Evolutionary conservation across 228 moss, liverwort and hornwort genomes (phyloP), one percentile per base, ranked within the genome.

Genomic region (Sphagnum fallax): DNA sequence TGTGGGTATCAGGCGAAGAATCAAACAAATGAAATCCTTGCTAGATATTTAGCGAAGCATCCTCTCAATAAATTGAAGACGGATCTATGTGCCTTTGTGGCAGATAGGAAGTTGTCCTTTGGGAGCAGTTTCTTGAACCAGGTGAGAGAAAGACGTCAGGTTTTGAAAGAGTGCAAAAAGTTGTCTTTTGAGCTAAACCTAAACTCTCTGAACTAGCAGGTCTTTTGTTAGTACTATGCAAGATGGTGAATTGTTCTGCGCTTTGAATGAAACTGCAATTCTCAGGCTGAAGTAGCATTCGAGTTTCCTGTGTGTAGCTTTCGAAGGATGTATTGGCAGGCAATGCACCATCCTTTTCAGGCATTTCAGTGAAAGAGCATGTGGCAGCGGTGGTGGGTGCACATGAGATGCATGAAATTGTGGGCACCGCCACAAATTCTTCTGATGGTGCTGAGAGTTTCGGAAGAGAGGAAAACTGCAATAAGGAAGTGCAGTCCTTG

Each of bases 1-100:
- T 55, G 55, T 12, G 12, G 55, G 32, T 32, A 32, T 16, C 67
- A 67, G 67, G 52, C 67, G 52, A 67, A 55, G 52, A 55, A 67
- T 53, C 67, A 67, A 13, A 67, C 10, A 53, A 53, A 67, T 16
- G 67, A 52, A 47, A 67, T 15, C 6, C 52, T 53, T 51, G 14
- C n/a, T 9, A 67, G 55, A 47, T 53, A 52, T 16, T 53, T 55
- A 15, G 14, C 53, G 8, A 67, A 67, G 52, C 55, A 67, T 67
- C 67, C 67, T 50, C 67, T 52, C 13, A 16, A 67, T 16, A 47
- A n/a, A 51, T 47, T 67, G 16, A 15, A 67, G 7, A 52, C 32
- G 47, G 67, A 67, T 11, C 6, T 67, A 55, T 53, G 52, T 18
- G 12, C 11, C 12, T 51, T 67, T 53, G 12, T 67, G 10, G 12